Percentiles rank a stretch among this genome's conserved stretches.
These are phyloP conservation scores for Aspergillus homomorphus DNA, from an alignment of 495 filamentous ascomycete genomes.

Conservation along the genomic window DNA sequence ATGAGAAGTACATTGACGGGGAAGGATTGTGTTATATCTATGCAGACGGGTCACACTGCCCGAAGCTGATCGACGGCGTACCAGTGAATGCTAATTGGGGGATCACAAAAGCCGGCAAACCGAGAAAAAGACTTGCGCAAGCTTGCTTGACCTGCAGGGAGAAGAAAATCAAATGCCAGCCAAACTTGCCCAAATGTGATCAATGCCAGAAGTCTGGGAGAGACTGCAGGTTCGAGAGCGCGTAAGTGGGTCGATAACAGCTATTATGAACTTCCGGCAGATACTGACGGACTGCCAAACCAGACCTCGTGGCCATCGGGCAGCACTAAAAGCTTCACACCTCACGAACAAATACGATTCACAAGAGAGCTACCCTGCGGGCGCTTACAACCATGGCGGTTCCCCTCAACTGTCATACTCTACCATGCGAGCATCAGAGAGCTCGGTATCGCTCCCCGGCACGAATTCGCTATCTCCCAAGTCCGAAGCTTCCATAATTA, in stretches of 20 bases:
- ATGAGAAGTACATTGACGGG: conserved; percentile 58
- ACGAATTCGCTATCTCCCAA: conserved; percentile 36
- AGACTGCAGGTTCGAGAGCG: conserved; percentile 81
- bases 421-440: conserved; percentile 33
- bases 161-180: conserved; percentile 97
- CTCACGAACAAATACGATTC: conserved; percentile 23
- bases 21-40: conserved; percentile 85
- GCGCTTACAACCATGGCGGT: conserved; percentile 26
- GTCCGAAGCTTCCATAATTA: conserved; percentile 33
- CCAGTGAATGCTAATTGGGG: conserved; percentile 90
- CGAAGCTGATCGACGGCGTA: conserved; percentile 79
- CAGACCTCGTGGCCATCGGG: conserved; percentile 41
- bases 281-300: background rate
- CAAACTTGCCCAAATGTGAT: conserved; percentile 76
- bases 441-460: conserved; percentile 35
- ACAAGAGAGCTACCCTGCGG: conserved; percentile 21
- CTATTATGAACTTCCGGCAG: conserved; percentile 7
- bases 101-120: conserved; percentile 87
- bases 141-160: conserved; percentile 88
- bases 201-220: conserved; percentile 88
- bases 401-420: conserved; percentile 34
- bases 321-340: conserved; percentile 27
- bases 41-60: conserved; percentile 80
- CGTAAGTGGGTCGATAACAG: conserved; percentile 56
- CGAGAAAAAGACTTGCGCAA: conserved; percentile 82